These are phyloP conservation scores for Mucor irregularis DNA, from an alignment of 371 early-diverging fungal genomes.

Conservation along the genomic window DNA sequence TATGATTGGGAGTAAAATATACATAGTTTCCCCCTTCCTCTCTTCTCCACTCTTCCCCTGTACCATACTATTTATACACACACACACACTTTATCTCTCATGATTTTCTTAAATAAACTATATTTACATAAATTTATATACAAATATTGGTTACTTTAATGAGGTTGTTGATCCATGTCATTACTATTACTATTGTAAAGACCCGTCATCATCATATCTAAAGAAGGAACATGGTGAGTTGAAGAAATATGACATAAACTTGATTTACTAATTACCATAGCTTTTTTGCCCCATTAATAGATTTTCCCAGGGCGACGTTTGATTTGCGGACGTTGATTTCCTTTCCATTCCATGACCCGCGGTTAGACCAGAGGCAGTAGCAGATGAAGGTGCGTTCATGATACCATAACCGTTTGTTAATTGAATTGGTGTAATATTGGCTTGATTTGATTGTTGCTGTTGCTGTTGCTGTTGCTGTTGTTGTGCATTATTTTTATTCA, in stretches of 20 bases:
- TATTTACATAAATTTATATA: too few relatives aligned
- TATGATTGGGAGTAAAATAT: conserved; percentile 10
- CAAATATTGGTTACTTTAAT: too few relatives aligned
- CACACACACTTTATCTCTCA: too few relatives aligned
- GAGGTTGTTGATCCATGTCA: not conserved
- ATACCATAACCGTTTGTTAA: conserved; percentile 14
- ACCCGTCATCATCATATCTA: conserved; percentile 24
- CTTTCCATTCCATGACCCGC: not conserved
- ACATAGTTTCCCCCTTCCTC: too few relatives aligned
- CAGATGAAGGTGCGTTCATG: not conserved
- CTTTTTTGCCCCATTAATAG: conserved; percentile 9
- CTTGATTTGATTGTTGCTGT: not conserved
- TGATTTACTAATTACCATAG: conserved; percentile 2
- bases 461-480: not conserved
- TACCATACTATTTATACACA: too few relatives aligned
- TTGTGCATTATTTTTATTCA: not conserved
- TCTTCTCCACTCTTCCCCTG: too few relatives aligned
- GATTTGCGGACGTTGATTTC: not conserved
- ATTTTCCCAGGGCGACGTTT: not conserved
- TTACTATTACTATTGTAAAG: conserved; percentile 3
- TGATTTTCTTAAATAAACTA: too few relatives aligned
- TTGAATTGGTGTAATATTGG: conserved; percentile 4
- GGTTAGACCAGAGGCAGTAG: too few relatives aligned
- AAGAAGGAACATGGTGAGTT: not conserved
- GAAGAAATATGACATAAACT: not conserved